Base-by-base conservation (phyloP, 768 basidiomycete genomes). In the Termitomyces sp. region DNA sequence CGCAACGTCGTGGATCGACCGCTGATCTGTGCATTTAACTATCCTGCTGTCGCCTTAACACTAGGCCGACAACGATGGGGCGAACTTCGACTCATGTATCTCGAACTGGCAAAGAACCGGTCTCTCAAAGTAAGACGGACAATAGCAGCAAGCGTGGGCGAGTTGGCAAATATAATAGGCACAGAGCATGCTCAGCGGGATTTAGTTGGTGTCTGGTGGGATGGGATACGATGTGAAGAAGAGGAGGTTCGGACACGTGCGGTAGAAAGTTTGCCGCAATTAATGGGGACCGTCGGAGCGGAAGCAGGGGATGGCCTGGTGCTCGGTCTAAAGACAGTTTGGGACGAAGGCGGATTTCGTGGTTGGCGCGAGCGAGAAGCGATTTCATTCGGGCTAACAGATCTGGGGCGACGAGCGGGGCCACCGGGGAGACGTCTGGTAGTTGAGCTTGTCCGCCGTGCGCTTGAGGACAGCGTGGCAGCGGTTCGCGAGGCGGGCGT, bases 41-140 rank as follows among this genome's bases (percentile, higher is more conserved):
- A 91, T 67, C 96, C 96, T 24, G 95, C 94, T 6, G 91, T 98
- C 8, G 84, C 87, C 4, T 78, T 94, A 6, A 90, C 94, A 0
- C 76, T 97, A 30, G 96, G 96, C 4, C 74, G 75, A 13, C 72
- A 73, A 1, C 81, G 91, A 47, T 98, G 96, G 96, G 64, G 56
- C 34, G 83, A 88, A 58, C 72, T 98, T 24, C 82, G 88, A 20
- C 79, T 80, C 4, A 73, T 83, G 46, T 95, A 95, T 73, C 70
- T 81, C 20, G 73, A 79, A 9, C 78, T 98, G 18, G 79, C 89
- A 30, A 72, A 77, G n/a, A 81, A 86, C 66, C 76, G 75, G 18
- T 78, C 80, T 8, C 69, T 76, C 42, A 87, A 88, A 60, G 87
- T 96, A 24, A 83, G 86, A 24, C 82, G 83, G 52, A 91, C 93